Evolutionary conservation across 139 green algal species (phyloP).

Genomic region (Chlamydomonas incerta): DNA sequence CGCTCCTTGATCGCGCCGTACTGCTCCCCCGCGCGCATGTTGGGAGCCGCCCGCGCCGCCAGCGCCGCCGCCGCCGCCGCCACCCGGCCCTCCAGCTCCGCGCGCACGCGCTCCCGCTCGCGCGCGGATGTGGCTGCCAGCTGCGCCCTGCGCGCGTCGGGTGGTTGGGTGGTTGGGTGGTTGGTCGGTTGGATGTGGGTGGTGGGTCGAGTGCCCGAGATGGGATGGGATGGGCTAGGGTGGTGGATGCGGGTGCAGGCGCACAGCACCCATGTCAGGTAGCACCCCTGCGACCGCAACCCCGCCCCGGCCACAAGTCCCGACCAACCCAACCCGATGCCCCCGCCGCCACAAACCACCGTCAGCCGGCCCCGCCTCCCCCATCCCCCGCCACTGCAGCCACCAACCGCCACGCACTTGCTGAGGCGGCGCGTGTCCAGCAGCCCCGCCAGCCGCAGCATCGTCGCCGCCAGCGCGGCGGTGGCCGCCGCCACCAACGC

Average conservation of each 20-base stretch:
- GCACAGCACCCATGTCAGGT: no score
- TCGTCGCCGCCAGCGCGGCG: not conserved
- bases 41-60: conserved; percentile 69
- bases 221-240: no score
- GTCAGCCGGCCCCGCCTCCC: no score
- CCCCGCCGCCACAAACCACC: not conserved
- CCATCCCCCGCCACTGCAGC: not conserved
- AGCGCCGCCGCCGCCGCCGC: no score
- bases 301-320: no score
- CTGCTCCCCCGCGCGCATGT: conserved; percentile 95
- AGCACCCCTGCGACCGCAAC: no score
- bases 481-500: not conserved
- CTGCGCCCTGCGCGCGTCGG: conserved; percentile 54
- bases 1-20: conserved; percentile 85
- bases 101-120: conserved; percentile 42
- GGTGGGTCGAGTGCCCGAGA: not conserved
- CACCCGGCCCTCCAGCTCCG: conserved; percentile 29
- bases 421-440: conserved; percentile 23
- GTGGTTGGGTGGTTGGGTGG: no score
- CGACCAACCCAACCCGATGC: no score
- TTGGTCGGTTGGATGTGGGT: conserved; percentile 49
- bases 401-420: not conserved
- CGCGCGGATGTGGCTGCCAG: conserved; percentile 5
- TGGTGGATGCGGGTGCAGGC: no score
- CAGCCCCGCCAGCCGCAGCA: not conserved